Conservation (phyloP, 768 basidiomycete species). For the Pleurotus giganteus region DNA sequence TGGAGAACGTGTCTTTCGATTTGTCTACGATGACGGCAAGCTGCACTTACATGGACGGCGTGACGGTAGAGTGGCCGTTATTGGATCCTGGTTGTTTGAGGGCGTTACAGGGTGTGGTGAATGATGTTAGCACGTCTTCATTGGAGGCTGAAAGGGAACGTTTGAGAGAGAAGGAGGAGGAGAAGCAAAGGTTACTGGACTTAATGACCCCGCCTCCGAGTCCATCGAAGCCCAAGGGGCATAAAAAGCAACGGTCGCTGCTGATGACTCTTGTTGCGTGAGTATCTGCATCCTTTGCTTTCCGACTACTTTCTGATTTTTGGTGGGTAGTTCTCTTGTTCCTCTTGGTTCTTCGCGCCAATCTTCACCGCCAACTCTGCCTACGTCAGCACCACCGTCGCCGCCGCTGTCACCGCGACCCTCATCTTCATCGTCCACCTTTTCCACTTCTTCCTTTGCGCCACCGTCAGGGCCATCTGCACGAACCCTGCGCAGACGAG, state of each 20-base stretch:
- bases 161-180: conserved; percentile 29
- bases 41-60: conserved; percentile 60
- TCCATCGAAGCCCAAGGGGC: conserved; percentile 38
- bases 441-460: conserved; percentile 5
- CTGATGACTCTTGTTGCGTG: conserved; percentile 69
- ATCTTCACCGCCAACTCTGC: conserved; percentile 26
- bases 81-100: conserved; percentile 34
- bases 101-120: conserved; percentile 48
- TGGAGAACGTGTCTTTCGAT: conserved; percentile 64
- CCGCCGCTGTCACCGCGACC: conserved; percentile 27
- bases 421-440: conserved; percentile 21
- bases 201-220: conserved; percentile 18
- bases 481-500: conserved; percentile 53
- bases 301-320: conserved; percentile 16
- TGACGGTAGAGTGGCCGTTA: conserved; percentile 45
- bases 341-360: conserved; percentile 32
- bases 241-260: conserved; percentile 71
- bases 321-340: conserved; percentile 18
- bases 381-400: conserved; percentile 26
- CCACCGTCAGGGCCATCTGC: conserved; percentile 27
- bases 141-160: conserved; percentile 36
- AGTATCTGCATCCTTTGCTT: conserved; percentile 16
- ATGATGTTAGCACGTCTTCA: conserved; percentile 50
- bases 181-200: conserved; percentile 20
- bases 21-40: conserved; percentile 41